phyloP scores from a whole-genome alignment of 768 basidiomycete genomes.

The Kwoniella sp. region DNA sequence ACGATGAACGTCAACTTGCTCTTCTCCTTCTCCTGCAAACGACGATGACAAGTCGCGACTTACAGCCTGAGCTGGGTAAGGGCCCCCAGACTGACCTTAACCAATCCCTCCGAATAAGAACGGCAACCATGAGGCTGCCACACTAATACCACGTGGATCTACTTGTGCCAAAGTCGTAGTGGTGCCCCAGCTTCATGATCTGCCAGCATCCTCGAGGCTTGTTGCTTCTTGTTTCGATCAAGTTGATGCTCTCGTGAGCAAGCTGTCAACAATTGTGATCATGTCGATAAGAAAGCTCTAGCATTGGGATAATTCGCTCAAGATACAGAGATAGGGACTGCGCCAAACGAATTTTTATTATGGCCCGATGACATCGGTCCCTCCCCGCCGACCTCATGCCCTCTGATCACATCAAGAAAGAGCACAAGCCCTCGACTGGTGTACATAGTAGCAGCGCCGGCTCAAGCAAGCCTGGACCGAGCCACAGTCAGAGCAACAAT shows the following conservation, averaged over 20 bases:
- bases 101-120: constrained; percentile 3
- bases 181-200: no score
- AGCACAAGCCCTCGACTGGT: background rate
- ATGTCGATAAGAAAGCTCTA: no score
- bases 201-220: no score
- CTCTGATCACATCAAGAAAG: background rate
- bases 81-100: constrained; percentile 6
- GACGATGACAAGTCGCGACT: constrained; percentile 27
- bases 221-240: no score
- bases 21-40: no score
- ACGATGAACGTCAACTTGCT: background rate
- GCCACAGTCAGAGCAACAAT: background rate
- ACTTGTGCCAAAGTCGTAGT: no score
- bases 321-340: no score
- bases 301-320: no score
- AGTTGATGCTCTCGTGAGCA: no score
- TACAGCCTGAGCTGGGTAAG: background rate
- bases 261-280: no score
- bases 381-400: background rate
- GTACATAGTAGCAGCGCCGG: constrained; percentile 1
- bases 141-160: background rate
- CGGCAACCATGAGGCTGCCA: no score
- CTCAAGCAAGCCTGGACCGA: background rate
- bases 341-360: background rate
- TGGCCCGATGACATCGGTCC: background rate